These are phyloP conservation scores for Thalassiosira pacifica DNA, from an alignment of 352 stramenopile genomes.

Conservation along the genomic window DNA sequence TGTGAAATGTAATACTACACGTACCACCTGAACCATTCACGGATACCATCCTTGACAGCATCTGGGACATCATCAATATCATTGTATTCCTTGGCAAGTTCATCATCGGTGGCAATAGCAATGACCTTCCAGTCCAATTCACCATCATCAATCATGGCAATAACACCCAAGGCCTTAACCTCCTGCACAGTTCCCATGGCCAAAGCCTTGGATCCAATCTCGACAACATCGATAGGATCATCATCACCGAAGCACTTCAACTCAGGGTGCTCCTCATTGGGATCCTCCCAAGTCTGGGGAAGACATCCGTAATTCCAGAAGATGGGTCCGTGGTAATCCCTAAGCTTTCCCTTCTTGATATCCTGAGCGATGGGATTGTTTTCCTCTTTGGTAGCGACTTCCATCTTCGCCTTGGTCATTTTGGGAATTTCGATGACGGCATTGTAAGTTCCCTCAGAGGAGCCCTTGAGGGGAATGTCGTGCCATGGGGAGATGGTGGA, in stretches of 20 bases:
- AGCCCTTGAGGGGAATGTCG: slow-evolving; percentile 79
- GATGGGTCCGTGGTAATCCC: slow-evolving; percentile 91
- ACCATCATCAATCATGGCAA: slow-evolving; percentile 99
- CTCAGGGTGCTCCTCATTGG: slow-evolving; percentile 92
- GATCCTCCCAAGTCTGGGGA: slow-evolving; percentile 99
- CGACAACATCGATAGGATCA: slow-evolving; percentile 99
- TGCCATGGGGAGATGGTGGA: slow-evolving; percentile 81
- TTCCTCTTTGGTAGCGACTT: slow-evolving; percentile 84
- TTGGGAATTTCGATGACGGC: slow-evolving; percentile 87
- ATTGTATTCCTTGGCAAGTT: slow-evolving; percentile 94
- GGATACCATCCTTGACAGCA: slow-evolving; percentile 92
- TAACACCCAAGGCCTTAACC: slow-evolving; percentile 97
- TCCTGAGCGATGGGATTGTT: slow-evolving; percentile 91
- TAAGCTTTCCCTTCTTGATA: slow-evolving; percentile 96
- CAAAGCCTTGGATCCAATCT: slow-evolving; percentile 95
- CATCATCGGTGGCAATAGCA: slow-evolving; percentile 95
- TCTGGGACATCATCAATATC: slow-evolving; percentile 96
- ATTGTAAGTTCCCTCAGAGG: slow-evolving; percentile 77
- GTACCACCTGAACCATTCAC: slow-evolving; percentile 99
- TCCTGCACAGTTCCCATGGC: slow-evolving; percentile 93
- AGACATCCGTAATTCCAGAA: slow-evolving; percentile 99
- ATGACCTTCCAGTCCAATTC: slow-evolving; percentile 99
- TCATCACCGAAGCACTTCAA: slow-evolving; percentile 95
- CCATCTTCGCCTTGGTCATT: slow-evolving; percentile 88
- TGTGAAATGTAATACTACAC: no score